These are phyloP conservation scores for Elongisporangium prolatum DNA, from an alignment of 352 stramenopile genomes.

Conservation along the genomic window DNA sequence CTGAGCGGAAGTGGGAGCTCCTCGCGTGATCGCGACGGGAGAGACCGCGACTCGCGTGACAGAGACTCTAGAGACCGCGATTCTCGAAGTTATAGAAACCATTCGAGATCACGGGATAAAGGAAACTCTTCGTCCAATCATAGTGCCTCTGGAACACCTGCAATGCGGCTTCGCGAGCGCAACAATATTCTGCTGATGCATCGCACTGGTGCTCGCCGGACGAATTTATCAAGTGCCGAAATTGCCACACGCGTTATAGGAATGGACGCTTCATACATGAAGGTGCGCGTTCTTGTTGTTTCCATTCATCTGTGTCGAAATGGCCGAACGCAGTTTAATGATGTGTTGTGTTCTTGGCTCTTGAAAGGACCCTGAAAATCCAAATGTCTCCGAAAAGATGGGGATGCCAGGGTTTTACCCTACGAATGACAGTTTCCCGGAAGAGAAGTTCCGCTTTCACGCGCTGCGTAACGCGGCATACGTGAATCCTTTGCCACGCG, in stretches of 20 bases:
- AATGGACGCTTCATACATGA: constrained; percentile 68
- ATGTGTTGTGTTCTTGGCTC: not conserved
- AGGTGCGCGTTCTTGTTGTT: constrained; percentile 24
- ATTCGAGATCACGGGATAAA: constrained; percentile 39
- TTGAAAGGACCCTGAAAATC: constrained; percentile 52
- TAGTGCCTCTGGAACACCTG: constrained; percentile 38
- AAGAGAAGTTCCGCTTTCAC: constrained; percentile 82
- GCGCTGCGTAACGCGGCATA: constrained; percentile 67
- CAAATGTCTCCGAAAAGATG: constrained; percentile 67
- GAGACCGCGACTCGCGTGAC: constrained; percentile 23
- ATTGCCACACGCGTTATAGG: constrained; percentile 53
- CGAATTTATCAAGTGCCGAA: constrained; percentile 43
- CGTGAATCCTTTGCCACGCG: constrained; percentile 69
- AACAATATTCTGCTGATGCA: constrained; percentile 81
- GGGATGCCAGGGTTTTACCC: constrained; percentile 67
- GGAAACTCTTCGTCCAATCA: constrained; percentile 16
- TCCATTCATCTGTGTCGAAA: constrained; percentile 1
- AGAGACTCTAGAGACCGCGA: constrained; percentile 17
- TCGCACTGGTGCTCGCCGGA: constrained; percentile 37
- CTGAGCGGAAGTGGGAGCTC: constrained; percentile 11
- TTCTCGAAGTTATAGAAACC: constrained; percentile 17
- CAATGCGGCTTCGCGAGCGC: constrained; percentile 50
- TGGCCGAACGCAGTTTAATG: not conserved
- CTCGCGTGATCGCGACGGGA: constrained; percentile 21
- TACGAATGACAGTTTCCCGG: constrained; percentile 65